phyloP scores from a whole-genome alignment of 768 basidiomycete species.

The Naganishia randhawae region DNA sequence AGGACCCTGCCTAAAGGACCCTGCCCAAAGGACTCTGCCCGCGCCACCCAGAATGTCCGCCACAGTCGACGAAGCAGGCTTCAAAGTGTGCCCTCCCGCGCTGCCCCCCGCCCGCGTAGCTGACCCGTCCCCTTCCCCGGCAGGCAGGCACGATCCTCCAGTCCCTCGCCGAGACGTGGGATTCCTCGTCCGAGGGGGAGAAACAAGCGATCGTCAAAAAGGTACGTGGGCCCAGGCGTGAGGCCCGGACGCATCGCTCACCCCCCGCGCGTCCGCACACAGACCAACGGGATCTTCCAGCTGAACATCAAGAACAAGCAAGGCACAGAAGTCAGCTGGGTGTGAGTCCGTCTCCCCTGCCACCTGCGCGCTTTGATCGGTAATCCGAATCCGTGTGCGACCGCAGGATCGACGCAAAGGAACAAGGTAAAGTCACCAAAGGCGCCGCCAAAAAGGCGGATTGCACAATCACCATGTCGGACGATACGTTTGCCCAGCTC shows the following conservation, averaged over 20 bases:
- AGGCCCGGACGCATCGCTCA: too few relatives aligned
- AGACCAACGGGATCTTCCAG: slow-evolving; percentile 87
- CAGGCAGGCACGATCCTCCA: slow-evolving; percentile 18
- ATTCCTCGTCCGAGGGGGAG: slow-evolving; percentile 47
- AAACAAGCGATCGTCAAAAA: slow-evolving; percentile 51
- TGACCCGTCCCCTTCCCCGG: background rate
- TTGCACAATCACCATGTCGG: slow-evolving; percentile 68
- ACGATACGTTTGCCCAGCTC: slow-evolving; percentile 45
- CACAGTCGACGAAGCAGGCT: slow-evolving; percentile 3
- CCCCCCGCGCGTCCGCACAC: slow-evolving; percentile 1
- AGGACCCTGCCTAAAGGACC: too few relatives aligned
- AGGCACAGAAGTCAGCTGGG: slow-evolving; percentile 70
- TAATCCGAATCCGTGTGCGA: background rate
- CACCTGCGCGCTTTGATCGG: background rate
- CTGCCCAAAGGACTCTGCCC: too few relatives aligned
- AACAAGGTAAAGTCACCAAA: slow-evolving; percentile 45
- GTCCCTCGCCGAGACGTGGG: slow-evolving; percentile 29
- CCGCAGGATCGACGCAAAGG: slow-evolving; percentile 82
- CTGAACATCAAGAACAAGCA: slow-evolving; percentile 70
- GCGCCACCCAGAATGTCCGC: too few relatives aligned
- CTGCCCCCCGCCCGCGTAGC: background rate
- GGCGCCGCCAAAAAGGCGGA: slow-evolving; percentile 54
- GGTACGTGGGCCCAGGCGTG: too few relatives aligned
- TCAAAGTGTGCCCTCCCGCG: background rate
- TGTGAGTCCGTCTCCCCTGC: slow-evolving; percentile 32